Evolutionary conservation across 2,329 filamentous ascomycete species (phyloP).

Genomic region (Ophiostoma angusticollis): DNA sequence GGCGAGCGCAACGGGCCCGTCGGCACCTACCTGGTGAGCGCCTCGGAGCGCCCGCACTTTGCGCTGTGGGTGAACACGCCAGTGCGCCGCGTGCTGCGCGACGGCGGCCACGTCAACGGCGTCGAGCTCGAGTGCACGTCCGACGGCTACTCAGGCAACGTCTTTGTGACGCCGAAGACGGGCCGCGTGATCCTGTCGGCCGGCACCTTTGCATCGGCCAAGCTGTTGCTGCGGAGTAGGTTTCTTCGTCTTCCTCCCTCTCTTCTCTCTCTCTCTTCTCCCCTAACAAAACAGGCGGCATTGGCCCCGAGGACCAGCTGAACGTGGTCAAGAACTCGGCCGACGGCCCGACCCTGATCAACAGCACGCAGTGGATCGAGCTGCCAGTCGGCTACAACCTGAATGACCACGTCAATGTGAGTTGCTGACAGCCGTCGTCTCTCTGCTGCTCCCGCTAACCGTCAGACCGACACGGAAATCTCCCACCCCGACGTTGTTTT

Average conservation of each 20-base stretch:
- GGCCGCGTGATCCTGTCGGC: constrained; percentile 57
- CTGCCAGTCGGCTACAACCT: constrained; percentile 47
- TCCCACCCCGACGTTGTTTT: constrained; percentile 35
- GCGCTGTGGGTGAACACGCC: constrained; percentile 46
- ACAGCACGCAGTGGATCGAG: constrained; percentile 39
- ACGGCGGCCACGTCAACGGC: constrained; percentile 45
- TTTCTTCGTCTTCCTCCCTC: no score
- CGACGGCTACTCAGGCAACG: constrained; percentile 40
- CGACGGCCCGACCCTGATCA: constrained; percentile 39
- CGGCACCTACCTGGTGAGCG: constrained; percentile 51
- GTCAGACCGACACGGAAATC: constrained; percentile 33
- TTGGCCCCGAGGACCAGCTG: constrained; percentile 50
- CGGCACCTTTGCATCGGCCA: constrained; percentile 56
- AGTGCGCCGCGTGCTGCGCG: constrained; percentile 47
- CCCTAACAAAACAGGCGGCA: no score
- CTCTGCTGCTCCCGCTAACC: no score
- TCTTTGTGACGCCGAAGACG: constrained; percentile 44
- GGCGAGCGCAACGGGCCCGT: constrained; percentile 52
- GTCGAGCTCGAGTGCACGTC: constrained; percentile 41
- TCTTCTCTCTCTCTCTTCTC: no score
- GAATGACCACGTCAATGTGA: constrained; percentile 44
- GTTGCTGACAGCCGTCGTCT: no score
- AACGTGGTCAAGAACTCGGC: constrained; percentile 35
- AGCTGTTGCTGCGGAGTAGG: constrained; percentile 56
- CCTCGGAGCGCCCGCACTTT: constrained; percentile 44